A percentile compares a stretch with the other conserved stretches of the same genome.
phyloP scores from a whole-genome alignment of 805 yeast species.

The Wickerhamiella sergipiensis region DNA sequence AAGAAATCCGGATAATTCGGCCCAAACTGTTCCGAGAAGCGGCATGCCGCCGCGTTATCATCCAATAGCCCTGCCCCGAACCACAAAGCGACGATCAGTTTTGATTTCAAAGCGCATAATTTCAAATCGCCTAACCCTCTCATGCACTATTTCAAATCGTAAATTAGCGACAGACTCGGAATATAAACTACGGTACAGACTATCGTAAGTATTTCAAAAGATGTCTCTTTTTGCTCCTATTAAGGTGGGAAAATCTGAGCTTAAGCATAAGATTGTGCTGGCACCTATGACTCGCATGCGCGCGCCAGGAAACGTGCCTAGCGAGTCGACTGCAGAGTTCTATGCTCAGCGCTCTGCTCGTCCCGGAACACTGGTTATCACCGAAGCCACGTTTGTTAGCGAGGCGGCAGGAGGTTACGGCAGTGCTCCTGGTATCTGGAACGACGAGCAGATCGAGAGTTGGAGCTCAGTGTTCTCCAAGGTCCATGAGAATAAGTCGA shows the following conservation, averaged over 20 bases:
- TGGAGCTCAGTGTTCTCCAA: conserved; percentile 30
- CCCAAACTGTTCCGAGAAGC: too few relatives aligned
- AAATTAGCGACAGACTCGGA: too few relatives aligned
- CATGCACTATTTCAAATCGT: too few relatives aligned
- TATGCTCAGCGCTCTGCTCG: conserved; percentile 37
- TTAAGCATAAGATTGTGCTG: conserved; percentile 30
- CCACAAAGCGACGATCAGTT: too few relatives aligned
- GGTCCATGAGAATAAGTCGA: conserved; percentile 32
- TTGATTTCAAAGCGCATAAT: too few relatives aligned
- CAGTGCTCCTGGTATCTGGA: conserved; percentile 19
- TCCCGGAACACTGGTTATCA: conserved; percentile 42
- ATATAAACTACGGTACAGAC: too few relatives aligned
- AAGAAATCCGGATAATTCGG: too few relatives aligned
- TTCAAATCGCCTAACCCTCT: too few relatives aligned
- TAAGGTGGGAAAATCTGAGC: conserved; percentile 22
- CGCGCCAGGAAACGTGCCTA: conserved; percentile 25
- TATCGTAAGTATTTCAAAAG: too few relatives aligned
- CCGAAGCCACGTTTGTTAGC: conserved; percentile 44
- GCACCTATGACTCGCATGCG: conserved; percentile 41
- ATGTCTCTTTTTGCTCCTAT: conserved; percentile 18
- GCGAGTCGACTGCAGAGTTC: conserved; percentile 35
- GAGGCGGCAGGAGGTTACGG: conserved; percentile 30
- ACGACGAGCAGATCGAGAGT: conserved; percentile 19
- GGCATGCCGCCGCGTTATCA: too few relatives aligned
- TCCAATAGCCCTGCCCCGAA: too few relatives aligned